Percentiles rank a stretch among this genome's conserved stretches.
Conservation (phyloP, 208 protist genomes). For the Acanthamoeba castellanii region DNA sequence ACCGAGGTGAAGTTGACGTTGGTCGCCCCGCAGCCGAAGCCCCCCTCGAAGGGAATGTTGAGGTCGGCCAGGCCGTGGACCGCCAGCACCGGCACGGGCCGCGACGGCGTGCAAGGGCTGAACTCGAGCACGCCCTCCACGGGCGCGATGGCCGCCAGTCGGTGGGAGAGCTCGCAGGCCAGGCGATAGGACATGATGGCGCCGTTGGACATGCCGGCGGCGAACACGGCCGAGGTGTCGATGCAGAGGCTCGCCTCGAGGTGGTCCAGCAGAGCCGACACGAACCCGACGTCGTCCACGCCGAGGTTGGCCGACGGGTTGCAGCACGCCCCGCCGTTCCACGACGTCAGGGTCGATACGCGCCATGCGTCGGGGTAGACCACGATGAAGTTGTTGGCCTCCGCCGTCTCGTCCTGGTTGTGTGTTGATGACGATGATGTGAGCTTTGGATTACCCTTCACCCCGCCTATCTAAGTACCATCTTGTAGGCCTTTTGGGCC, state of each 20-base stretch:
- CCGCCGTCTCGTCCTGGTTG: constrained; percentile 9
- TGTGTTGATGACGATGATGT: not conserved
- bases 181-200: constrained; percentile 25
- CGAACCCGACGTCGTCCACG: constrained; percentile 43
- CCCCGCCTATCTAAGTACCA: not conserved
- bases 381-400: constrained; percentile 30
- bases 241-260: constrained; percentile 16
- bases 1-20: constrained; percentile 49
- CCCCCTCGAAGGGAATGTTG: constrained; percentile 28
- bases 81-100: not conserved
- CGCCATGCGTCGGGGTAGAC: constrained; percentile 19
- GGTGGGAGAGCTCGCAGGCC: constrained; percentile 9
- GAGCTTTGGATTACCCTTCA: not conserved
- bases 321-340: constrained; percentile 47
- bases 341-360: not conserved
- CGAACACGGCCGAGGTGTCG: not conserved
- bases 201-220: constrained; percentile 39
- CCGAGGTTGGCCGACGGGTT: not conserved
- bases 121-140: constrained; percentile 5
- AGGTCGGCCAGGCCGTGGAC: not conserved
- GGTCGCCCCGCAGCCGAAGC: not conserved
- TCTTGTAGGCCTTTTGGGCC: not conserved
- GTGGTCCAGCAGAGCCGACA: not conserved
- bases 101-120: not conserved
- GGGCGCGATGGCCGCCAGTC: not conserved